Percentiles rank a stretch among this genome's conserved stretches.
These are phyloP conservation scores for Acer campestre DNA, from an alignment of 345 rosid species.

Conservation along the genomic window DNA sequence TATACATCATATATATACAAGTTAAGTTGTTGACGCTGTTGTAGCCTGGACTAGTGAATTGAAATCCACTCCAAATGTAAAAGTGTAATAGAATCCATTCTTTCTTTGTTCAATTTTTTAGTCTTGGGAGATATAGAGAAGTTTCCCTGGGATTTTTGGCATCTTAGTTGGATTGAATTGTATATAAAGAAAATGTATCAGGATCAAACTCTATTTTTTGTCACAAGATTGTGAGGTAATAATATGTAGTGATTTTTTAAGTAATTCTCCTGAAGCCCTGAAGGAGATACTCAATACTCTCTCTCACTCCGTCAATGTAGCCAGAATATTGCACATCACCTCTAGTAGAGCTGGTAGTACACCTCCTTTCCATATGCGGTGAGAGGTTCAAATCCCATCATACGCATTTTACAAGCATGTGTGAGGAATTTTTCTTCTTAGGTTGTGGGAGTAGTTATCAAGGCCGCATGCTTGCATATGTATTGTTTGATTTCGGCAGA, in stretches of 20 bases:
- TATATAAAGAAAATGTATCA: background rate
- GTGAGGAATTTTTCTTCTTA: no score
- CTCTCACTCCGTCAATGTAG: background rate
- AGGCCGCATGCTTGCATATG: no score
- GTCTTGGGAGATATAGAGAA: background rate
- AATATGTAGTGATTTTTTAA: background rate
- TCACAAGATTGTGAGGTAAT: background rate
- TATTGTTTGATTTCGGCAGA: no score
- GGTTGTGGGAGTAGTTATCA: no score
- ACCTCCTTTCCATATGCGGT: no score
- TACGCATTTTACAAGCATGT: no score
- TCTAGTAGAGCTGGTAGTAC: no score
- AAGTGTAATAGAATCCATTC: background rate
- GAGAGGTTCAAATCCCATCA: no score
- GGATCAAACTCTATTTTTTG: background rate
- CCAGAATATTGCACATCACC: no score
- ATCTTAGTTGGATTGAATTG: background rate
- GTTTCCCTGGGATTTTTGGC: conserved; percentile 8
- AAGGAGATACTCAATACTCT: background rate
- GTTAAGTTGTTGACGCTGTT: background rate
- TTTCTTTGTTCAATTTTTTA: background rate
- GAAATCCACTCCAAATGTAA: background rate
- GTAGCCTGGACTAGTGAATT: background rate
- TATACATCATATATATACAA: background rate
- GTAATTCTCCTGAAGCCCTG: background rate